A percentile compares a stretch with the other conserved stretches of the same genome.
Evolutionary conservation across 1,139 yeast species (phyloP).

Genomic region (Debaryomyces sp.): DNA sequence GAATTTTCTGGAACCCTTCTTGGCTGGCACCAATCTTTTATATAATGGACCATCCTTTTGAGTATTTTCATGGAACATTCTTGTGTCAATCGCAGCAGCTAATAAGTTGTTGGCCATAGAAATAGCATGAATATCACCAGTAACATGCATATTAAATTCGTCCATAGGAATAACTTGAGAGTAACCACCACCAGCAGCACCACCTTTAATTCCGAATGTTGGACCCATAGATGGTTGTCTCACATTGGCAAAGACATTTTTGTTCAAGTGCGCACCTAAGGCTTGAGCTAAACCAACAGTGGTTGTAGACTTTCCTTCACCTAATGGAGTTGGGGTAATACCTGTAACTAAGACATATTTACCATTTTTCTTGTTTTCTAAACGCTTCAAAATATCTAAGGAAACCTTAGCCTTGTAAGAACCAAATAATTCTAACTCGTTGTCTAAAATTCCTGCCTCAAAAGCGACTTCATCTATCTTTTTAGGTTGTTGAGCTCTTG

Average conservation of each 20-base stretch:
- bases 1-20: constrained; percentile 80
- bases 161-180: constrained; percentile 99
- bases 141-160: constrained; percentile 96
- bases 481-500: constrained; percentile 88
- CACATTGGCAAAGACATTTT: constrained; percentile 90
- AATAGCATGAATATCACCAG: constrained; percentile 98
- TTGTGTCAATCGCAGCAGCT: constrained; percentile 97
- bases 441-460: constrained; percentile 80
- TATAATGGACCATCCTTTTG: constrained; percentile 87
- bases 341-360: constrained; percentile 94
- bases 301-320: constrained; percentile 98
- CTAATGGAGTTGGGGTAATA: constrained; percentile 97
- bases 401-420: constrained; percentile 90
- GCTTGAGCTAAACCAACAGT: constrained; percentile 97
- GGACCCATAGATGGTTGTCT: constrained; percentile 99
- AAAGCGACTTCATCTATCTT: constrained; percentile 77
- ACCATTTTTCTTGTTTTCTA: constrained; percentile 72
- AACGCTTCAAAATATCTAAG: constrained; percentile 71
- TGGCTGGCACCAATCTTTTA: constrained; percentile 84
- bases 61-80: constrained; percentile 96
- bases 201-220: constrained; percentile 98
- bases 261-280: constrained; percentile 86
- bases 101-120: constrained; percentile 92
- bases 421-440: constrained; percentile 91
- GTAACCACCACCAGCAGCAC: constrained; percentile 99